Evolutionary conservation across 164 flowering plant species (phyloP).

Genomic region (Aristolochia californica): DNA sequence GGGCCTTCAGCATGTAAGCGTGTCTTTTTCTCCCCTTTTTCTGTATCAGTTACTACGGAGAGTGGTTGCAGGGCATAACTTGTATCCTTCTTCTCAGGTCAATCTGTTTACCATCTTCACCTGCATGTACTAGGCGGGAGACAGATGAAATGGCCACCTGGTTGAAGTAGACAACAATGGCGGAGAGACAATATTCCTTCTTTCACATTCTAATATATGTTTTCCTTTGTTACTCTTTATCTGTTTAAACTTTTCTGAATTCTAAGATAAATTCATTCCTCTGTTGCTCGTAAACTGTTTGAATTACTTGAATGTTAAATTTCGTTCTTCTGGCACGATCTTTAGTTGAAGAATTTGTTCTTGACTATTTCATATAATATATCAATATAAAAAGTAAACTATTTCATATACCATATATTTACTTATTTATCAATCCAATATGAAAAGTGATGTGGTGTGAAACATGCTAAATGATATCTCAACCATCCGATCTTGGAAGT

Average conservation of each 20-base stretch:
- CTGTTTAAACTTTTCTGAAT: not conserved
- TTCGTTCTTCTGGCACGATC: too few species aligned
- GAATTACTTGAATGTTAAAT: too few species aligned
- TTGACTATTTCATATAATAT: too few species aligned
- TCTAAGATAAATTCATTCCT: not conserved
- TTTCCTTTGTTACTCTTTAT: not conserved
- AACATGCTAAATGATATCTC: too few species aligned
- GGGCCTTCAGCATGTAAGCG: conserved; percentile 79
- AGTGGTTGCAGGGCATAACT: not conserved
- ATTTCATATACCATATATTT: too few species aligned
- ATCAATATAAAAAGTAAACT: too few species aligned
- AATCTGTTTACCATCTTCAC: conserved; percentile 76
- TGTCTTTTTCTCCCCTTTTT: not conserved
- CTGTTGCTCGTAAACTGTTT: too few species aligned
- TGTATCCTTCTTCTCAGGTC: conserved; percentile 32
- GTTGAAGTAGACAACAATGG: conserved; percentile 19
- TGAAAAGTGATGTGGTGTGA: too few species aligned
- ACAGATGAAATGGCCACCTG: conserved; percentile 81
- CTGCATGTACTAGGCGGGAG: conserved; percentile 71
- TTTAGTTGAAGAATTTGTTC: too few species aligned
- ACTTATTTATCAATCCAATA: too few species aligned
- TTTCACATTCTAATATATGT: not conserved
- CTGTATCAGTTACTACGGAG: not conserved
- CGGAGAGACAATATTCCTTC: not conserved
- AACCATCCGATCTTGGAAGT: too few species aligned